Evolutionary conservation across 768 basidiomycete species (phyloP), one percentile per base, ranked within the genome.

Genomic region (Pleurotus eryngii): DNA sequence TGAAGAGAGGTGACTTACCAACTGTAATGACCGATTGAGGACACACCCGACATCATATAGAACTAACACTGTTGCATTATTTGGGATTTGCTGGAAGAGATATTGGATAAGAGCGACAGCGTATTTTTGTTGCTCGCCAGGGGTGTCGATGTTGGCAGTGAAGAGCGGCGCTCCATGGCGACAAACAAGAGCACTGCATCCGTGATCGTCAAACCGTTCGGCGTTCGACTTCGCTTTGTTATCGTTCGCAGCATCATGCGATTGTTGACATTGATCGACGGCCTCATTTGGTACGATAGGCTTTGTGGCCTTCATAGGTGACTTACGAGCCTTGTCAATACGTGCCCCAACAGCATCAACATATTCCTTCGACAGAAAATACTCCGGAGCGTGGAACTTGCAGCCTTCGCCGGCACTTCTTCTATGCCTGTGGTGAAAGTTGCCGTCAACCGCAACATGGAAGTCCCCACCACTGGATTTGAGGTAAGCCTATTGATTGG

Each of bases 371-470:
- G 62, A 47, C n/a, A 71, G 48, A 37, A 71, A 63, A 22, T 68
- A 66, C 0, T 40, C 35, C 0, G 61, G 65, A 6, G 64, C 26
- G 18, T 65, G 65, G 35, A 67, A 67, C 5, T 18, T 5, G 24
- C 66, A 63, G 38, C 60, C 54, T 45, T 71, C 63, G 5, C 67
- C 66, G 12, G 68, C 64, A 24, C 50, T 51, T 3, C 40, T 0
- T 1, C 43, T 38, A 40, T 71, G 70, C 0, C 54, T 24, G 40
- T 70, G 68, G 37, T 65, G 65, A 53, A 70, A 70, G 47, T 65
- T 67, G 1, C 65, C 67, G 63, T 78, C 74, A 0, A 65, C 63
- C 0, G 66, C 66, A 1, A 78, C 59, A 39, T 76, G 74, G 7
- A 77, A 63, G 53, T 78, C 73, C 1, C 66, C 70, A 4, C 57